phyloP scores from a whole-genome alignment of 345 rosid species.

The Salix arbutifolia region DNA sequence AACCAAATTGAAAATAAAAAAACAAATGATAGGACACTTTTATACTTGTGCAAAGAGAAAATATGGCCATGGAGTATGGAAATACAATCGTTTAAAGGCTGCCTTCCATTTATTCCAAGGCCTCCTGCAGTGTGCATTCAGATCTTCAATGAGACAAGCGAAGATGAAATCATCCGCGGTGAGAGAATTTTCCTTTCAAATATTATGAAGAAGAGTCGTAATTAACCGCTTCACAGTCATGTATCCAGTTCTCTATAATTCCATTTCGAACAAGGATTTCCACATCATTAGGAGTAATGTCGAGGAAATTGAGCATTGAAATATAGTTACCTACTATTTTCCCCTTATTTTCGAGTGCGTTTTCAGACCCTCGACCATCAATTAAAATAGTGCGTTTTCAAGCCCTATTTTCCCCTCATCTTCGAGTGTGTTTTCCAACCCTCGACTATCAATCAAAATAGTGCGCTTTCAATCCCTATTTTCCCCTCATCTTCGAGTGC shows the following conservation, averaged over 20 bases:
- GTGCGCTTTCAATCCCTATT: too few species aligned
- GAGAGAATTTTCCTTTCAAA: neutral
- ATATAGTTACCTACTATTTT: too few species aligned
- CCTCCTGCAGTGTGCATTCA: neutral
- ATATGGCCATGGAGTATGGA: conserved; percentile 14
- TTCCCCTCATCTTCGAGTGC: too few species aligned
- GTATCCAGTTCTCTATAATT: conserved; percentile 6
- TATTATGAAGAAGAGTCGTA: neutral
- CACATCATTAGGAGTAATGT: conserved; percentile 12
- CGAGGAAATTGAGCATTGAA: too few species aligned
- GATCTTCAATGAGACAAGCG: neutral
- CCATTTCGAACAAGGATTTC: neutral
- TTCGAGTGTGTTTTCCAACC: too few species aligned
- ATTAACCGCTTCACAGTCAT: neutral
- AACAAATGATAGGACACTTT: too few species aligned
- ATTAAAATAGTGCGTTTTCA: too few species aligned
- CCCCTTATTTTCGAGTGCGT: too few species aligned
- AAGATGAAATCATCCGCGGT: neutral
- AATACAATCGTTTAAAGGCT: conserved; percentile 13
- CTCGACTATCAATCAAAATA: too few species aligned
- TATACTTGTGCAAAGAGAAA: neutral
- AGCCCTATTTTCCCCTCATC: too few species aligned
- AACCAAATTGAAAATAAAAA: too few species aligned
- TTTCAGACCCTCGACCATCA: too few species aligned
- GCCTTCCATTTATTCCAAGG: conserved; percentile 23